Evolutionary conservation across 2,329 filamentous ascomycete genomes (phyloP).

Genomic region (Colletotrichum sp.): DNA sequence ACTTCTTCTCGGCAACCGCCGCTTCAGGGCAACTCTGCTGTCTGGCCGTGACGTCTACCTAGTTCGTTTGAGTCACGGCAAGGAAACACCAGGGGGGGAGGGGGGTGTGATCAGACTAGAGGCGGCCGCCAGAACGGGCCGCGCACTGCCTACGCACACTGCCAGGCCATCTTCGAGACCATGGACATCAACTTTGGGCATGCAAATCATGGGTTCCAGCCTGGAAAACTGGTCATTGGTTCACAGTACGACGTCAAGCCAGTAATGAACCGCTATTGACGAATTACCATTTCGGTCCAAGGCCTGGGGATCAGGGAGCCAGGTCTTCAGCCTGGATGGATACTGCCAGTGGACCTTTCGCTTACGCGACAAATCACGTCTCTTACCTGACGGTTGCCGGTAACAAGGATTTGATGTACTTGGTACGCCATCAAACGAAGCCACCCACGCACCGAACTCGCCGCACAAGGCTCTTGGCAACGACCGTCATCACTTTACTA

Average conservation of each 20-base stretch:
- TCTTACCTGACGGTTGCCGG: background rate
- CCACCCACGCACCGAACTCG: background rate
- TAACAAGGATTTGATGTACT: background rate
- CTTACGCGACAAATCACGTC: background rate
- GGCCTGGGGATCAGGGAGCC: background rate
- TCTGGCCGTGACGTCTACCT: background rate
- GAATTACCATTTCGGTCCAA: background rate
- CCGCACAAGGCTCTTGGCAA: background rate
- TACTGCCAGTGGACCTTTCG: background rate
- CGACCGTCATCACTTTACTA: conserved; percentile 3
- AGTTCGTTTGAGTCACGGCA: background rate
- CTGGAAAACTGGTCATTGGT: background rate
- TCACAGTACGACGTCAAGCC: background rate
- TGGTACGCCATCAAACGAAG: conserved; percentile 1
- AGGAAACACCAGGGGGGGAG: background rate
- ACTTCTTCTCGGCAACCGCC: background rate
- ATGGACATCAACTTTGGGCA: background rate
- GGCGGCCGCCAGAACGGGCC: conserved; percentile 5
- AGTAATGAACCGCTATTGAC: background rate
- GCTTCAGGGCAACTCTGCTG: background rate
- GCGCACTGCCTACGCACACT: conserved; percentile 8
- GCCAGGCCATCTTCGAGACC: conserved; percentile 2
- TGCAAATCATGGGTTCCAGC: background rate
- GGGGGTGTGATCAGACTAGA: background rate
- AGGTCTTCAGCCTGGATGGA: background rate